These are phyloP conservation scores for Colletotrichum tropicale DNA, from an alignment of 2,329 filamentous ascomycete genomes.

Conservation along the genomic window DNA sequence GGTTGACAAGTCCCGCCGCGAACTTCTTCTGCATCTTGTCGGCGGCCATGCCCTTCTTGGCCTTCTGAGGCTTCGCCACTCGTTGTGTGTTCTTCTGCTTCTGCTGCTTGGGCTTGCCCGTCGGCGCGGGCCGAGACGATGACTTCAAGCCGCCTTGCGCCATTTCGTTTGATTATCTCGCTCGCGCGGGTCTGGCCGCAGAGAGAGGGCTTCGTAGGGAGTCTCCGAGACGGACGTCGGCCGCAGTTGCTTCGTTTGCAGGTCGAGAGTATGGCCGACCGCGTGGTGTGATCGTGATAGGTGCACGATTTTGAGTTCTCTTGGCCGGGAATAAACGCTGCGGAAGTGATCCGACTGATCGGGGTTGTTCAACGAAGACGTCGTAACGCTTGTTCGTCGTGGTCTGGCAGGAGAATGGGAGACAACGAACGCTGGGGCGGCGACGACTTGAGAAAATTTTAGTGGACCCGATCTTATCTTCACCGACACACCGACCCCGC, in stretches of 20 bases:
- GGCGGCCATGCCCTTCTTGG: conserved; percentile 43
- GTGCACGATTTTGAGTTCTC: neutral
- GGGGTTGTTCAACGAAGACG: neutral
- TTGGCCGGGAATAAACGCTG: neutral
- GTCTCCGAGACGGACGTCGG: neutral
- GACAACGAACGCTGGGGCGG: neutral
- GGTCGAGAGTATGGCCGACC: neutral
- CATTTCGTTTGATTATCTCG: conserved; percentile 38
- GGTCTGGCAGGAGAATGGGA: neutral
- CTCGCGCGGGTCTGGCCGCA: neutral
- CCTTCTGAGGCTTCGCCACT: conserved; percentile 53
- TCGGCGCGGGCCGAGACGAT: conserved; percentile 42
- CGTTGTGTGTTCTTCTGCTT: conserved; percentile 44
- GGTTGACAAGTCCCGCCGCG: conserved; percentile 55
- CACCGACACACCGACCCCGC: neutral
- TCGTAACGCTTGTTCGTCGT: neutral
- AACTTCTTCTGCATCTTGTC: conserved; percentile 62
- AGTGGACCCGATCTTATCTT: neutral
- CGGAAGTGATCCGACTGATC: neutral
- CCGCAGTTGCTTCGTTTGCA: neutral
- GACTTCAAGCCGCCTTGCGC: conserved; percentile 61
- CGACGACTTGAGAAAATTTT: neutral
- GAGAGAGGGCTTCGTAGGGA: neutral
- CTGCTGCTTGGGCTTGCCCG: conserved; percentile 36
- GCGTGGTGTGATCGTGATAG: neutral